Conservation (phyloP, 2,329 filamentous ascomycete species). For the Trichophyton rubrum region DNA sequence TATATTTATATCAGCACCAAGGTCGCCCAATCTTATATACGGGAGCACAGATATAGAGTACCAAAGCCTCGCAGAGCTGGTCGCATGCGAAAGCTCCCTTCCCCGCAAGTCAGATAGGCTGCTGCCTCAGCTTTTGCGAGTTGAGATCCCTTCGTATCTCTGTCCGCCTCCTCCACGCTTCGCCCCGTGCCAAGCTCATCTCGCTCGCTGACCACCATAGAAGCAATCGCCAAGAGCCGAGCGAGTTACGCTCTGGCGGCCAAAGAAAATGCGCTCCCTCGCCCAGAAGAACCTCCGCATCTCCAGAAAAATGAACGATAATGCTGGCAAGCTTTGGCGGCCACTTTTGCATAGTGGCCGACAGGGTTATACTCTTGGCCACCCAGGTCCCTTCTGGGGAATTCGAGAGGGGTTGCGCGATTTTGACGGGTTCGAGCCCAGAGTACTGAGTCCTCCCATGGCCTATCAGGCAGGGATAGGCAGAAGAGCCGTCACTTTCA, state of each 20-base stretch:
- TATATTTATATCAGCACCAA: not conserved
- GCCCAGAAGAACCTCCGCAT: not conserved
- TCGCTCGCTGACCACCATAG: not conserved
- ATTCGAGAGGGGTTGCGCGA: not conserved
- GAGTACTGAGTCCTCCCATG: not conserved
- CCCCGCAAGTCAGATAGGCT: not conserved
- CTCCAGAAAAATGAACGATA: not conserved
- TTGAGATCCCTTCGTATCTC: not conserved
- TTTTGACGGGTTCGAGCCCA: not conserved
- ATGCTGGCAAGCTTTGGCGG: not conserved
- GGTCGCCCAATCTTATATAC: not conserved
- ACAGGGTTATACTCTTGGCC: conserved; percentile 1
- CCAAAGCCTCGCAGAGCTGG: not conserved
- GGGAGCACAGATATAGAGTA: not conserved
- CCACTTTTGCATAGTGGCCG: not conserved
- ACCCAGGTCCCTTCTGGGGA: not conserved
- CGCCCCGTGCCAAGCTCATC: not conserved
- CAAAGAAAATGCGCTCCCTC: not conserved
- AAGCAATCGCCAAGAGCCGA: not conserved
- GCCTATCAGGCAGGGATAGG: not conserved
- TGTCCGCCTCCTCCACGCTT: not conserved
- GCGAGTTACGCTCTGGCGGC: not conserved
- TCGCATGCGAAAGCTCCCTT: not conserved
- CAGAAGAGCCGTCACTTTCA: not conserved
- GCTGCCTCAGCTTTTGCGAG: not conserved